Evolutionary conservation across 805 yeast species (phyloP).

Genomic region (Candida mattraensis): DNA sequence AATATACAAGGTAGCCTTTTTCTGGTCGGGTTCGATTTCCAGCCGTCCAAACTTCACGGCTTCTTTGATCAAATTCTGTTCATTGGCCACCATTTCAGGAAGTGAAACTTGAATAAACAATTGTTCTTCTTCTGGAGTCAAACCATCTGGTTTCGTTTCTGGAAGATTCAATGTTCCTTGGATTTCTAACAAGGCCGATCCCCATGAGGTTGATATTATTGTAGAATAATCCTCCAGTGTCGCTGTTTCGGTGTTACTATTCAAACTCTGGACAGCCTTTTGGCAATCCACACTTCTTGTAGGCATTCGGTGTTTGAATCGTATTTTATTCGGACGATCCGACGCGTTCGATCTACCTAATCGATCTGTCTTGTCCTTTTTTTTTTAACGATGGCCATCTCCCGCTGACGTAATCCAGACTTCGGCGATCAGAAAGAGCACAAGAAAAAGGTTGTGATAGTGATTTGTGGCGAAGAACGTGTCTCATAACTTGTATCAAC

Average conservation of each 20-base stretch:
- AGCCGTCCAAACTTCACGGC: constrained; percentile 54
- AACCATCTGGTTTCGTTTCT: constrained; percentile 29
- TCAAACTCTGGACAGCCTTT: constrained; percentile 16
- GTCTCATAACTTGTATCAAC: constrained; percentile 2
- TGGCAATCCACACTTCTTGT: constrained; percentile 18
- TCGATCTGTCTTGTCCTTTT: neutral
- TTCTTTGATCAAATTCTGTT: constrained; percentile 20
- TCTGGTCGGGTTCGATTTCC: constrained; percentile 43
- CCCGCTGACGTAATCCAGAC: neutral
- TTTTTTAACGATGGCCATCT: neutral
- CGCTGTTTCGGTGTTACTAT: neutral
- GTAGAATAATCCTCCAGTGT: constrained; percentile 15
- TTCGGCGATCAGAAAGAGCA: too few relatives aligned
- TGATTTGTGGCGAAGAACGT: too few relatives aligned
- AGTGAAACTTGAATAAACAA: constrained; percentile 36
- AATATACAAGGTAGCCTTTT: constrained; percentile 56
- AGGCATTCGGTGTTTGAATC: constrained; percentile 24
- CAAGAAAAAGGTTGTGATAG: neutral
- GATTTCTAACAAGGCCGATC: constrained; percentile 63
- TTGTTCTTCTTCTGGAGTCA: constrained; percentile 35
- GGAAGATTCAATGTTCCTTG: constrained; percentile 71
- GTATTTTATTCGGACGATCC: too few relatives aligned
- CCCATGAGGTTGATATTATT: constrained; percentile 51
- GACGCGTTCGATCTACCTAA: constrained; percentile 2
- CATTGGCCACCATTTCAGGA: constrained; percentile 13